Evolutionary conservation across 2,329 filamentous ascomycete species (phyloP), one percentile per base, ranked within the genome.

Genomic region (Trichoderma cornu-damae): DNA sequence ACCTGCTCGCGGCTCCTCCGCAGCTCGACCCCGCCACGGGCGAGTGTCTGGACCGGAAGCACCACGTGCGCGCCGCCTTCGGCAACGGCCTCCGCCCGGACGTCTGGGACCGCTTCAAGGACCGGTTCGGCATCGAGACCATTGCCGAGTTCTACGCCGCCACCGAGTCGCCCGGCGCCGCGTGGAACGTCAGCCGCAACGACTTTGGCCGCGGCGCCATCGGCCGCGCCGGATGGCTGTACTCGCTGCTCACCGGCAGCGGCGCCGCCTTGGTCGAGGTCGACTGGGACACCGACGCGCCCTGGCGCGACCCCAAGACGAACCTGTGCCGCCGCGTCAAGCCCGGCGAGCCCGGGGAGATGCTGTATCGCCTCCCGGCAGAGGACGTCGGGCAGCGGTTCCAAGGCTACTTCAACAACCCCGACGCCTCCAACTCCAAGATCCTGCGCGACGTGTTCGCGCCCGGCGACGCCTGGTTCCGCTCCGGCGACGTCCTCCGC

Each of bases 51-150:
- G 91, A 96, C 70, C 82, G 79, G 64, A 81, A 85, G 61, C 87
- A 96, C 74, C 79, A 76, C 0, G 82, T 96, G n/a, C 83, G 84
- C 5, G 65, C 86, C 3, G 90, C 89, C 0, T 89, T 93, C 62
- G 91, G 91, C 18, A 96, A 96, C 67, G 91, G 91, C 2, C 76
- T 96, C 18, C 82, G 91, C 0, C 90, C 90, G 0, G 90, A 96
- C 65, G 83, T 95, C 32, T 96, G 91, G 91, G 84, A 89, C 61
- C 77, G 75, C 6, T 94, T 96, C 77, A 90, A 91, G 69, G 80
- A 88, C 24, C 86, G 91, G 16, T 96, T 94, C 66, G 85, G 82
- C 20, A 82, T 96, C 58, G 81, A 84, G 30, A 81, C 81, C 1
- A 83, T 93, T 59, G 85, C 82, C 60, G 90, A 95, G 67, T 92